These are phyloP conservation scores for Ophiostoma tasmaniense DNA, from an alignment of 2,329 filamentous ascomycete genomes.

Conservation along the genomic window DNA sequence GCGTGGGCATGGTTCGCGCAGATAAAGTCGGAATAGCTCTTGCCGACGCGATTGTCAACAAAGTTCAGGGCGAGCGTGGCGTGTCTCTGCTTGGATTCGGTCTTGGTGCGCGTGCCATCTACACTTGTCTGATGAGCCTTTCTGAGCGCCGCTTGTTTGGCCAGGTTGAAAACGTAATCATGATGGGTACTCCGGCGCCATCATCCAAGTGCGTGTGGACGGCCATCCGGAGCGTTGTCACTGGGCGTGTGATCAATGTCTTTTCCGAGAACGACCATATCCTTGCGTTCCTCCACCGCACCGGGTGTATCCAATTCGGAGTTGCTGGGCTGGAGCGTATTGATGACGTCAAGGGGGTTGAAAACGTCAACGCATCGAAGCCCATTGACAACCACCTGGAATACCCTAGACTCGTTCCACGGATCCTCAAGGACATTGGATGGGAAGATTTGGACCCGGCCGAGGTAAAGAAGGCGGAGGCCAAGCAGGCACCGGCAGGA, in stretches of 20 bases:
- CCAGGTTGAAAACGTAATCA: slow-evolving; percentile 71
- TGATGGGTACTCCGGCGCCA: slow-evolving; percentile 77
- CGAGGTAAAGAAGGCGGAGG: slow-evolving; percentile 29
- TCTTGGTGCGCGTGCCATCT: slow-evolving; percentile 74
- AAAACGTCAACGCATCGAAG: slow-evolving; percentile 60
- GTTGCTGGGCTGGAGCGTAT: slow-evolving; percentile 76
- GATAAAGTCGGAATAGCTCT: slow-evolving; percentile 65
- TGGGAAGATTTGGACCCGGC: slow-evolving; percentile 56
- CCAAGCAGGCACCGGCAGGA: slow-evolving; percentile 24
- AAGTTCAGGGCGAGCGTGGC: slow-evolving; percentile 71
- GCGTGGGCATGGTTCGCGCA: slow-evolving; percentile 62
- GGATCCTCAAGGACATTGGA: slow-evolving; percentile 56
- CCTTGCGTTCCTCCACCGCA: slow-evolving; percentile 79
- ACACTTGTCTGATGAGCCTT: slow-evolving; percentile 69
- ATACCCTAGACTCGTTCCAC: slow-evolving; percentile 60
- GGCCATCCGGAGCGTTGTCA: slow-evolving; percentile 66
- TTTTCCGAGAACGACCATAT: slow-evolving; percentile 83
- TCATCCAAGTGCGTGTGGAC: slow-evolving; percentile 66
- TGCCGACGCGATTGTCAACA: slow-evolving; percentile 73
- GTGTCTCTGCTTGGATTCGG: slow-evolving; percentile 77
- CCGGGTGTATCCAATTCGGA: slow-evolving; percentile 70
- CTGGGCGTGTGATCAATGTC: slow-evolving; percentile 80
- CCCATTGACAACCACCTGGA: slow-evolving; percentile 60
- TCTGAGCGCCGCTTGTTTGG: slow-evolving; percentile 79
- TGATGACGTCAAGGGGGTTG: slow-evolving; percentile 54